phyloP scores from a whole-genome alignment of 1,284 basidiomycete genomes.

The Rhizoctonia solani region DNA sequence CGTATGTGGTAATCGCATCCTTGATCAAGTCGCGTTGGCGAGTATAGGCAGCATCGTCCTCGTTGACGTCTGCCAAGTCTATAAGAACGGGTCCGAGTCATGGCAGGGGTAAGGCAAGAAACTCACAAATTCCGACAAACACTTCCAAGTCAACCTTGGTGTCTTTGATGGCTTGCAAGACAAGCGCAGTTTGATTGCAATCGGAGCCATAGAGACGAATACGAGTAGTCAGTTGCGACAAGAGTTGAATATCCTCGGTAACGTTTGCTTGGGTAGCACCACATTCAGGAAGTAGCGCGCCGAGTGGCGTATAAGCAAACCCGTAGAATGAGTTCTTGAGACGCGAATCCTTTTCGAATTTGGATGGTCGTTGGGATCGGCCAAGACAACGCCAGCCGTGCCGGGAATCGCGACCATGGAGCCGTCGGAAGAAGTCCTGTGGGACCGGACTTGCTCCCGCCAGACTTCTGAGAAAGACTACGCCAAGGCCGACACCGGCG shows the following conservation, averaged over 20 bases:
- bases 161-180: conserved; percentile 78
- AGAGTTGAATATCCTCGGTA: conserved; percentile 54
- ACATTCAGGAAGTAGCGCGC: conserved; percentile 52
- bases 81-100: not conserved
- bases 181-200: conserved; percentile 49
- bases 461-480: conserved; percentile 36
- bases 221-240: conserved; percentile 62
- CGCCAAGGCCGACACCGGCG: conserved; percentile 38
- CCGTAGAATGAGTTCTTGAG: conserved; percentile 70
- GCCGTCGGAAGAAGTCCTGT: conserved; percentile 23
- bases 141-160: conserved; percentile 89
- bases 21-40: conserved; percentile 73
- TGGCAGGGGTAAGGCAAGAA: not conserved
- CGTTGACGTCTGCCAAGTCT: conserved; percentile 51
- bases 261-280: conserved; percentile 49
- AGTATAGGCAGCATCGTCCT: conserved; percentile 67
- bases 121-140: conserved; percentile 80
- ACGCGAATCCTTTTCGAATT: conserved; percentile 63
- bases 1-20: conserved; percentile 74
- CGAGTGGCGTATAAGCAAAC: conserved; percentile 72
- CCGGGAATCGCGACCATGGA: conserved; percentile 35
- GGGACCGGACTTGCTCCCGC: not conserved
- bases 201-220: conserved; percentile 59
- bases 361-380: conserved; percentile 61
- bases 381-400: conserved; percentile 53